phyloP scores from a whole-genome alignment of 441 rosid species.

The Aquilaria agallochum region DNA sequence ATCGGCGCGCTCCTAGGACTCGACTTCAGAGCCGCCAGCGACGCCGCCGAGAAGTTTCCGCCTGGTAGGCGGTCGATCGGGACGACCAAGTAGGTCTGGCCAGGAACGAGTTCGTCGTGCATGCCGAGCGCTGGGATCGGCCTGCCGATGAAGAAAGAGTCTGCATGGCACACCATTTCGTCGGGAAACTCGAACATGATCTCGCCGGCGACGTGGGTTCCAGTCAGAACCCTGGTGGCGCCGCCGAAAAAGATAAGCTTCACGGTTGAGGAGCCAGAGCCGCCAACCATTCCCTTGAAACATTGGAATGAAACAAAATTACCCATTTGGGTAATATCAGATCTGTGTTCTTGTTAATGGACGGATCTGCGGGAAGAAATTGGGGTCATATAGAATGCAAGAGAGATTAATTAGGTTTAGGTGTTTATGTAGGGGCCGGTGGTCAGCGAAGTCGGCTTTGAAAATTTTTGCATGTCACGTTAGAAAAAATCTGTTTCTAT shows the following conservation, averaged over 20 bases:
- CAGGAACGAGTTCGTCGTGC: constrained; percentile 58
- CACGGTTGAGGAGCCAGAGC: constrained; percentile 19
- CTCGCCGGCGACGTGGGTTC: constrained; percentile 73
- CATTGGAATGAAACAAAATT: constrained; percentile 38
- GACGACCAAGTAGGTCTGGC: constrained; percentile 74
- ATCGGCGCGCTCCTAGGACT: constrained; percentile 29
- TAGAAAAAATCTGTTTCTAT: too few species aligned
- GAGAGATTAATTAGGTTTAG: neutral
- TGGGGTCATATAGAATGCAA: too few species aligned
- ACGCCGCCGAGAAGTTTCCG: constrained; percentile 45
- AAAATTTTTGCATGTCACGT: constrained; percentile 2
- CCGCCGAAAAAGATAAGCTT: constrained; percentile 63
- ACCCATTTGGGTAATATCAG: constrained; percentile 26
- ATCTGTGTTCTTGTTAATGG: too few species aligned
- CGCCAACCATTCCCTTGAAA: constrained; percentile 20
- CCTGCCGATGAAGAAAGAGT: constrained; percentile 82
- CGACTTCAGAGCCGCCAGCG: constrained; percentile 49
- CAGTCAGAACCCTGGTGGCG: constrained; percentile 38
- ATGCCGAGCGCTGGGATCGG: constrained; percentile 64
- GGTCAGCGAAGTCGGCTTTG: constrained; percentile 74
- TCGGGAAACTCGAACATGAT: constrained; percentile 87
- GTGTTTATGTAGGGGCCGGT: constrained; percentile 24
- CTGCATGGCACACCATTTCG: constrained; percentile 65
- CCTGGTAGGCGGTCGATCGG: constrained; percentile 65
- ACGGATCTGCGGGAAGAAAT: too few species aligned